Percentiles rank a stretch among this genome's conserved stretches.
These are phyloP conservation scores for Nicotiana rustica DNA, from an alignment of 305 asterid species.

Conservation along the genomic window DNA sequence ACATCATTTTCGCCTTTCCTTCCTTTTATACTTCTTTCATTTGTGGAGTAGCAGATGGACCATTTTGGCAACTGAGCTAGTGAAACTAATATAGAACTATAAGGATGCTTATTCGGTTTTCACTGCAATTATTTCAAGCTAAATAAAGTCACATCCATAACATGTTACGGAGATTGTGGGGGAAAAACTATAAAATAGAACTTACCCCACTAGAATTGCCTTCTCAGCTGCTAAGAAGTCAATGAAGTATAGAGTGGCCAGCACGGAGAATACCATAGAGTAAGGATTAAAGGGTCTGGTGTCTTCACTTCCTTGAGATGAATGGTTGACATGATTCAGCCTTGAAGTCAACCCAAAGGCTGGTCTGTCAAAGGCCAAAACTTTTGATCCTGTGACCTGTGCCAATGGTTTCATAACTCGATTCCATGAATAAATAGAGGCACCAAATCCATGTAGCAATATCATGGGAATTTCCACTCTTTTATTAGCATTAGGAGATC, in stretches of 20 bases:
- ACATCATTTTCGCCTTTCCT: neutral
- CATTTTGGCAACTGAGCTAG: neutral
- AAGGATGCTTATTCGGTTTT: neutral
- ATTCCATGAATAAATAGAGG: conserved; percentile 88
- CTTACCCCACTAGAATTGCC: conserved; percentile 89
- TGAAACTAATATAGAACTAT: neutral
- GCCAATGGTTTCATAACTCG: conserved; percentile 83
- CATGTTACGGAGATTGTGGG: neutral
- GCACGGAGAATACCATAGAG: conserved; percentile 72
- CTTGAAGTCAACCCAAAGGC: conserved; percentile 95
- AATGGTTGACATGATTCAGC: conserved; percentile 47
- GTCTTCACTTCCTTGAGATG: conserved; percentile 48
- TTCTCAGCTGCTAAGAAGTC: conserved; percentile 77
- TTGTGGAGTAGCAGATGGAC: neutral
- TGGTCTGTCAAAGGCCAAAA: conserved; percentile 95
- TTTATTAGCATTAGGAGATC: conserved; percentile 42
- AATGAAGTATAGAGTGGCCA: conserved; percentile 81
- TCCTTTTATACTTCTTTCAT: neutral
- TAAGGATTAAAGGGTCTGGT: conserved; percentile 76
- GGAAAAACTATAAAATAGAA: conserved; percentile 33
- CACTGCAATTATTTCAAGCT: neutral
- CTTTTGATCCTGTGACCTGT: conserved; percentile 60
- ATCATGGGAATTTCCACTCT: conserved; percentile 68
- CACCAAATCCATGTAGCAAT: conserved; percentile 95
- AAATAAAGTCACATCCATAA: neutral